Evolutionary conservation across 345 rosid species (phyloP).

Genomic region (Viola odorata): DNA sequence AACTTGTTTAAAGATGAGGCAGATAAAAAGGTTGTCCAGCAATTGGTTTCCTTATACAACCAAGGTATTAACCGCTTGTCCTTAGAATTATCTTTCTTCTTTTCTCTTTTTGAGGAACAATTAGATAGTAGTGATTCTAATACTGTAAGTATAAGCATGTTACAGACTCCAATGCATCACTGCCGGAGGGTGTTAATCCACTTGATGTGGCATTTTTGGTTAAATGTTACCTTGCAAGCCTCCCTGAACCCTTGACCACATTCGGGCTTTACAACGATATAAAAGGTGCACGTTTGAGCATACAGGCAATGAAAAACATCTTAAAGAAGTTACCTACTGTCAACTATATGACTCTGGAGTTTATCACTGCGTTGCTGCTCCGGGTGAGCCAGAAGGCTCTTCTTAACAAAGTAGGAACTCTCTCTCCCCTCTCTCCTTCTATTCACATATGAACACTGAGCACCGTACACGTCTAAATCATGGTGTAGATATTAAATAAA

Average conservation of each 20-base stretch:
- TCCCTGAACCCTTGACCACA: slow-evolving; percentile 80
- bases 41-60: slow-evolving; percentile 68
- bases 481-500: no score
- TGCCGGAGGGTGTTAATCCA: slow-evolving; percentile 74
- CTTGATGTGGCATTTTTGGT: slow-evolving; percentile 64
- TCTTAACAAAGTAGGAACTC: slow-evolving; percentile 62
- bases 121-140: background rate
- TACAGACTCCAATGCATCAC: slow-evolving; percentile 58
- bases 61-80: slow-evolving; percentile 42
- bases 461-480: no score
- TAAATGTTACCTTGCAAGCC: slow-evolving; percentile 89
- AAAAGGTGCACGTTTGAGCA: slow-evolving; percentile 69
- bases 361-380: slow-evolving; percentile 68
- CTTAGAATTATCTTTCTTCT: slow-evolving; percentile 4
- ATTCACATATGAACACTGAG: no score
- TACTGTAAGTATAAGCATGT: slow-evolving; percentile 5
- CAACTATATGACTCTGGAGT: slow-evolving; percentile 86
- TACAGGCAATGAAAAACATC: slow-evolving; percentile 52
- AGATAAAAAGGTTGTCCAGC: slow-evolving; percentile 63
- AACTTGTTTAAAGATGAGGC: slow-evolving; percentile 77
- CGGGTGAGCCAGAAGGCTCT: slow-evolving; percentile 77
- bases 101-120: background rate
- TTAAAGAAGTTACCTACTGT: slow-evolving; percentile 78
- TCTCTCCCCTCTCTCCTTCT: slow-evolving; percentile 3
- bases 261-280: slow-evolving; percentile 74